Base-by-base conservation (phyloP, 2,329 filamentous ascomycete species). In the Fonsecaea nubica region DNA sequence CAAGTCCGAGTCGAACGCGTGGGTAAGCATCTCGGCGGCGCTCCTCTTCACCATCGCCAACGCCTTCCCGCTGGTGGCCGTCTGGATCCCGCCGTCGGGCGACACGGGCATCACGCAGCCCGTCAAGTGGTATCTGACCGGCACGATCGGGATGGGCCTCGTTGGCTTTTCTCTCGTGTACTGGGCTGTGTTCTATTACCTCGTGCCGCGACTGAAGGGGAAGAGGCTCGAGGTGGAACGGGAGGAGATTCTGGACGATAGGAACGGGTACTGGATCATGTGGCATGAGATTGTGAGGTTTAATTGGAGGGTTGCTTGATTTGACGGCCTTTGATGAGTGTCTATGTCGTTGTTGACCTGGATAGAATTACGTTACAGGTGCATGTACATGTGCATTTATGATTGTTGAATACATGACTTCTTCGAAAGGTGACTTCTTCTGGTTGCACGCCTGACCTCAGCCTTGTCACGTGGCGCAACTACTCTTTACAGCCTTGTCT, bases 11-110 rank as follows among this genome's bases (percentile, higher is more conserved):
- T 33, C 42, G 21, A 40, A 58, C 21, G 36, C 56, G 21, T 58
- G 13, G n/a, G 36, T 58, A 21, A 58, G 56, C 56, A 30, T 58
- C 10, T 32, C 38, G 10, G 56, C 56, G 4, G 56, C 56, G 21
- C 40, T 42, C 38, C 33, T 58, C 38, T 58, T 45, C n/a, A 25
- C 42, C 36, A 8, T 58, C 38, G 56, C 36, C 4, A 58, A 58
- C 21, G 36, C 42, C 12, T 58, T 58, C 25, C 56, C 56, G 2
- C 15, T 58, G 36, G 42, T 58, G 15, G 42, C 56, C 5, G 40
- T 32, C 10, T 58, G 56, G 56, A 42, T 58, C n/a, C 42, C 42
- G 3, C 42, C 42, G 6, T 45, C 42, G n/a, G 42, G 42, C 4
- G 42, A 45, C 42, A 45, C 42, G 15, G 42, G 42, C 0, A 45